These are phyloP conservation scores for Verbascum thapsus DNA, from an alignment of 257 asterid species.

Conservation along the genomic window DNA sequence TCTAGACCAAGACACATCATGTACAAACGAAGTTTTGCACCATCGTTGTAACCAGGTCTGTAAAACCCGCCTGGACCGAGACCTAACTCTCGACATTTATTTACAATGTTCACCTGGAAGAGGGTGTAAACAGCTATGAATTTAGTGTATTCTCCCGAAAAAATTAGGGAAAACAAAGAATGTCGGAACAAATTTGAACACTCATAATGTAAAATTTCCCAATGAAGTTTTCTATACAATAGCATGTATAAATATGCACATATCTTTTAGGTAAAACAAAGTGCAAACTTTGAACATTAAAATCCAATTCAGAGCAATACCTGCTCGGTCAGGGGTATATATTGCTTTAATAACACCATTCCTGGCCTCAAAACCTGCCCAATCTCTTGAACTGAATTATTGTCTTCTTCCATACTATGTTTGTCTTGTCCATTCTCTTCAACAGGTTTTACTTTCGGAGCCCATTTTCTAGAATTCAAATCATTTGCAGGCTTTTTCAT, in stretches of 20 bases:
- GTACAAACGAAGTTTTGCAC: constrained; percentile 57
- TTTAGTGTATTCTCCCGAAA: not conserved
- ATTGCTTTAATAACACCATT: constrained; percentile 59
- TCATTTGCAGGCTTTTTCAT: not conserved
- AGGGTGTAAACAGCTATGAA: not conserved
- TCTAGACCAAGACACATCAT: constrained; percentile 83
- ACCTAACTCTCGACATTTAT: constrained; percentile 57
- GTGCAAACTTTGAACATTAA: not conserved
- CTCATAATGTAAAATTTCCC: not conserved
- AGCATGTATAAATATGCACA: too few relatives aligned
- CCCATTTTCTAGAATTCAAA: not conserved
- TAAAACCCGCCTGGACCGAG: constrained; percentile 63
- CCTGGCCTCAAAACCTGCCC: constrained; percentile 61
- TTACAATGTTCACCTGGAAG: constrained; percentile 49
- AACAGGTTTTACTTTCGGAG: constrained; percentile 4
- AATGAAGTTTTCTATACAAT: too few relatives aligned
- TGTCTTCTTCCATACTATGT: constrained; percentile 1
- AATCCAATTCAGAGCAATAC: constrained; percentile 29
- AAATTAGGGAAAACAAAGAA: not conserved
- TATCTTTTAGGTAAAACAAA: not conserved
- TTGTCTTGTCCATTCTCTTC: constrained; percentile 30
- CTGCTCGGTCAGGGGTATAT: constrained; percentile 50
- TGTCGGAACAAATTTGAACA: not conserved
- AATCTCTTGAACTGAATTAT: constrained; percentile 21
- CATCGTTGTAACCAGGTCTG: constrained; percentile 59